phyloP scores from a whole-genome alignment of 441 rosid genomes.

The Capsella rubella region DNA sequence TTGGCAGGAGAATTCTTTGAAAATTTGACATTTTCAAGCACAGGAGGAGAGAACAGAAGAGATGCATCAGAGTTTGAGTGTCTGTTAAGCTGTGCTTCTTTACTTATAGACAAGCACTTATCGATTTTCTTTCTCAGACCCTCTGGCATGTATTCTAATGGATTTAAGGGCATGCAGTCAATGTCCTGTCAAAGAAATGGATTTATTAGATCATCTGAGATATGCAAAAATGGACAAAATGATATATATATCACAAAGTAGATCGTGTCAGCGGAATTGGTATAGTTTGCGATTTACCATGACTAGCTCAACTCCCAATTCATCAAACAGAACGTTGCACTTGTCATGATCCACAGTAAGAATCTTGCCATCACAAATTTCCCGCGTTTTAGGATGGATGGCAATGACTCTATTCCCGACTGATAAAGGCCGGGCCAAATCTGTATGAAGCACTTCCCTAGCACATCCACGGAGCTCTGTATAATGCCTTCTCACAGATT shows the following conservation, averaged over 20 bases:
- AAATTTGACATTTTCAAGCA: constrained; percentile 37
- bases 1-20: constrained; percentile 52
- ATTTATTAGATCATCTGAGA: constrained; percentile 23
- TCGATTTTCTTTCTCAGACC: constrained; percentile 70
- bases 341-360: constrained; percentile 82
- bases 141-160: constrained; percentile 88
- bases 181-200: constrained; percentile 68
- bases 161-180: constrained; percentile 97
- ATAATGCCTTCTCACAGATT: constrained; percentile 88
- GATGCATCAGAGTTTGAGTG: constrained; percentile 51
- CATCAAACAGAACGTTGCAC: constrained; percentile 90
- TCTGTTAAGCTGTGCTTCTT: constrained; percentile 58
- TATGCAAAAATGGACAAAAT: background rate
- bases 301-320: constrained; percentile 81
- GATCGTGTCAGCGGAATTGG: constrained; percentile 13
- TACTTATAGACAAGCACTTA: constrained; percentile 49
- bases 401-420: constrained; percentile 92
- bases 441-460: constrained; percentile 83
- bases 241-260: background rate
- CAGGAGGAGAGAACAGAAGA: constrained; percentile 48
- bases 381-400: constrained; percentile 89
- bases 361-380: constrained; percentile 87
- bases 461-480: constrained; percentile 69
- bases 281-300: constrained; percentile 57
- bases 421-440: constrained; percentile 85